Evolutionary conservation across 2,329 filamentous ascomycete genomes (phyloP).

Genomic region (Fonsecaea multimorphosa): DNA sequence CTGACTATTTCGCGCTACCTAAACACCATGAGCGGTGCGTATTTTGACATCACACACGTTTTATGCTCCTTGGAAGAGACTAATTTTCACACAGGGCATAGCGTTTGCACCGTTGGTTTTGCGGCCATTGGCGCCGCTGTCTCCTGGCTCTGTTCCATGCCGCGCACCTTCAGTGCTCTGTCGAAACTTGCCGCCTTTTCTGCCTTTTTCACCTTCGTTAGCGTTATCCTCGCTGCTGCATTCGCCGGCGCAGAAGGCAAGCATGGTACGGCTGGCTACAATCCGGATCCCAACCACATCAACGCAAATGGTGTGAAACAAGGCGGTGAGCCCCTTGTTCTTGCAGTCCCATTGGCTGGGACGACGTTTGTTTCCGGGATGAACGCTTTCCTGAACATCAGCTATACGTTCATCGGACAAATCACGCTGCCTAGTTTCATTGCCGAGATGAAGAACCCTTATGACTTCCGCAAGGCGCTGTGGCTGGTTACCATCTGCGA

Average conservation of each 20-base stretch:
- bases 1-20: constrained; percentile 38
- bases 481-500: constrained; percentile 90
- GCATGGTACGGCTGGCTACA: constrained; percentile 68
- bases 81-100: constrained; percentile 60
- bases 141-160: constrained; percentile 79
- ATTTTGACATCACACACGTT: neutral
- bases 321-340: constrained; percentile 69
- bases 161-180: constrained; percentile 81
- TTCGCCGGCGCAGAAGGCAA: constrained; percentile 79
- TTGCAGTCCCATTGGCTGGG: constrained; percentile 68
- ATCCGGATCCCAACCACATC: constrained; percentile 52
- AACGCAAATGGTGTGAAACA: constrained; percentile 39
- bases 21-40: constrained; percentile 37
- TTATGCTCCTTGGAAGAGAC: neutral
- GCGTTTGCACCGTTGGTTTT: constrained; percentile 80
- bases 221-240: constrained; percentile 80
- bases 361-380: constrained; percentile 83
- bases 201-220: constrained; percentile 87
- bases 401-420: constrained; percentile 94
- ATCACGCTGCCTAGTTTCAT: constrained; percentile 95
- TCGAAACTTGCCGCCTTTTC: constrained; percentile 79
- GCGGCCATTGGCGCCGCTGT: constrained; percentile 74
- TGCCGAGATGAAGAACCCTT: constrained; percentile 82
- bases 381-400: constrained; percentile 92
- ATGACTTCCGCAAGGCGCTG: constrained; percentile 89